A percentile compares a stretch with the other conserved stretches of the same genome.
Conservation (phyloP, 164 flowering plant species). For the Macadamia tetraphylla region DNA sequence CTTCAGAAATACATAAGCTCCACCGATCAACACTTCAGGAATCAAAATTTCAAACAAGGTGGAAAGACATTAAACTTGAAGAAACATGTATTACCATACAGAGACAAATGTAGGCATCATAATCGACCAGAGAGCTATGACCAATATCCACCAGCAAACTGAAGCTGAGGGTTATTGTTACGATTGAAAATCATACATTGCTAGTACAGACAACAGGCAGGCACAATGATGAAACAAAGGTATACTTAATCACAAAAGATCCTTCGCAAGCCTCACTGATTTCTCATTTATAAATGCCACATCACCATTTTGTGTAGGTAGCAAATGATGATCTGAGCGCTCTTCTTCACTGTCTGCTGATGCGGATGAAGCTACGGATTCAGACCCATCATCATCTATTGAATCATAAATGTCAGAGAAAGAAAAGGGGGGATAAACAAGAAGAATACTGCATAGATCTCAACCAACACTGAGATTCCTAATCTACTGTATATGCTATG, state of each 20-base stretch:
- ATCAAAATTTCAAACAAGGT: too few relatives aligned
- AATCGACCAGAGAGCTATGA: too few relatives aligned
- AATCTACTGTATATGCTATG: too few relatives aligned
- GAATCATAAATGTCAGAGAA: not conserved
- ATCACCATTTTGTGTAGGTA: slow-evolving; percentile 52
- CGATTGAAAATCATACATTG: slow-evolving; percentile 17
- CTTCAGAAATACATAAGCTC: too few relatives aligned
- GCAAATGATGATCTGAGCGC: slow-evolving; percentile 60
- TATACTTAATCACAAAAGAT: slow-evolving; percentile 29
- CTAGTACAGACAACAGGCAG: slow-evolving; percentile 14
- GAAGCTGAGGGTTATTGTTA: slow-evolving; percentile 3
- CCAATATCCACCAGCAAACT: too few relatives aligned
- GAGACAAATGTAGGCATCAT: too few relatives aligned
- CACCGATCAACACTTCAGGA: too few relatives aligned
- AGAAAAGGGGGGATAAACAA: not conserved
- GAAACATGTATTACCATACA: too few relatives aligned
- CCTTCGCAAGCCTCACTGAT: slow-evolving; percentile 57
- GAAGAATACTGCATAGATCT: not conserved
- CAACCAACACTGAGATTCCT: too few relatives aligned
- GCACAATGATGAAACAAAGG: not conserved
- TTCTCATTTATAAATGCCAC: slow-evolving; percentile 62
- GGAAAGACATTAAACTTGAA: too few relatives aligned
- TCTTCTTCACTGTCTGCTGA: slow-evolving; percentile 41
- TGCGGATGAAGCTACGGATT: slow-evolving; percentile 42
- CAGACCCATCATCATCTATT: slow-evolving; percentile 56